Conservation (phyloP, 192 early-diverging fungal genomes). For the Phlyctochytrium planicorne region DNA sequence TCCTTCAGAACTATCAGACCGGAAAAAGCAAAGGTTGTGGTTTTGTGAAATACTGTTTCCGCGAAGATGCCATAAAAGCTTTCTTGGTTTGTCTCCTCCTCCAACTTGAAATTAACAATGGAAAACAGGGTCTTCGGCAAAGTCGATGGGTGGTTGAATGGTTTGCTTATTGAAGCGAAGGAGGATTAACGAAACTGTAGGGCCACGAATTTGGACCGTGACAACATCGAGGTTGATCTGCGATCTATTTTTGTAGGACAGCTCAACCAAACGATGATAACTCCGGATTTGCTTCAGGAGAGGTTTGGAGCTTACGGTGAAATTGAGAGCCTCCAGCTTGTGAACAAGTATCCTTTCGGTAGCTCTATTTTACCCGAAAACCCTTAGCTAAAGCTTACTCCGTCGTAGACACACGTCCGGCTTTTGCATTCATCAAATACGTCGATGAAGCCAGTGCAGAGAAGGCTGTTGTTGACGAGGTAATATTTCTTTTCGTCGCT, state of each 20-base stretch:
- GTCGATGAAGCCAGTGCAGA: slow-evolving; percentile 43
- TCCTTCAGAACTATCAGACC: slow-evolving; percentile 45
- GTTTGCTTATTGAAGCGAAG: slow-evolving; percentile 43
- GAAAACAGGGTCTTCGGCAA: slow-evolving; percentile 40
- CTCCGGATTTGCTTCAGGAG: slow-evolving; percentile 45
- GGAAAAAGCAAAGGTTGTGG: slow-evolving; percentile 51
- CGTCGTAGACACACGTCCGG: slow-evolving; percentile 28
- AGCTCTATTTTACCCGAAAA: neutral
- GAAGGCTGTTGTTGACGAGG: slow-evolving; percentile 56
- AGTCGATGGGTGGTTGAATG: slow-evolving; percentile 62
- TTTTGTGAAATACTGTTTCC: slow-evolving; percentile 68
- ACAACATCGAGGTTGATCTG: slow-evolving; percentile 51
- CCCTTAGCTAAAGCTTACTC: neutral
- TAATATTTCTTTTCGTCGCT: slow-evolving; percentile 2
- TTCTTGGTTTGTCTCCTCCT: slow-evolving; percentile 54
- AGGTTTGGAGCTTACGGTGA: slow-evolving; percentile 57
- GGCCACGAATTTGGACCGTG: slow-evolving; percentile 44
- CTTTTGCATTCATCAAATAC: slow-evolving; percentile 70
- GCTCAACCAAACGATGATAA: slow-evolving; percentile 48
- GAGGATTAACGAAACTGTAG: slow-evolving; percentile 8
- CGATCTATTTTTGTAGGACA: slow-evolving; percentile 65
- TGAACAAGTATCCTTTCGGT: slow-evolving; percentile 40
- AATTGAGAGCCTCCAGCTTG: slow-evolving; percentile 47
- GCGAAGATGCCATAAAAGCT: slow-evolving; percentile 72
- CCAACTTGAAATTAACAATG: too few relatives aligned